Evolutionary conservation across 129 eudicot genomes (phyloP).

Genomic region (Helichrysum umbraculigerum): DNA sequence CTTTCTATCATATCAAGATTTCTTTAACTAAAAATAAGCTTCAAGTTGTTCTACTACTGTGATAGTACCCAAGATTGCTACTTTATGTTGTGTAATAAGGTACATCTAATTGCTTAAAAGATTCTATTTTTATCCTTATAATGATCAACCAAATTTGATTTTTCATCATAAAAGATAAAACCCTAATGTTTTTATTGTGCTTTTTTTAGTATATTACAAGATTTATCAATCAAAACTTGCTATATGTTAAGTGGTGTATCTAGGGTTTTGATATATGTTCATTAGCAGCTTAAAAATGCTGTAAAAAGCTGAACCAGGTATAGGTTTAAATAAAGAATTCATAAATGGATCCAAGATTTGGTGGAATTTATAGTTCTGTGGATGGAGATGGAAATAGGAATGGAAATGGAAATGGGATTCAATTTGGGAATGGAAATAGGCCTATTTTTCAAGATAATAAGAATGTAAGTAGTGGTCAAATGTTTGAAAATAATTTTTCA

Average conservation of each 20-base stretch:
- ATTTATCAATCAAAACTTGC: background rate
- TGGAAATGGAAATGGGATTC: constrained; percentile 40
- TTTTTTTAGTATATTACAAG: background rate
- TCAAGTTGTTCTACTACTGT: background rate
- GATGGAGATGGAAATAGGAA: constrained; percentile 29
- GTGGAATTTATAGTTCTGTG: constrained; percentile 33
- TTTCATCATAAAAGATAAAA: background rate
- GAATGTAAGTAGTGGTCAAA: constrained; percentile 23
- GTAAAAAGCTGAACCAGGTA: background rate
- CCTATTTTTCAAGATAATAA: constrained; percentile 27
- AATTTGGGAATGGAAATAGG: constrained; percentile 41
- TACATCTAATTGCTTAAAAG: background rate
- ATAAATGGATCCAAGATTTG: constrained; percentile 59
- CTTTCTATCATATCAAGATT: background rate
- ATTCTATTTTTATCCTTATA: background rate
- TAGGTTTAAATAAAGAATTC: background rate
- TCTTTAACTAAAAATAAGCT: background rate
- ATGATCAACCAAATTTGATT: background rate
- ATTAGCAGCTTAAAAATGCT: background rate
- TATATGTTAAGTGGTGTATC: background rate
- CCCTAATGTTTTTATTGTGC: constrained; percentile 11
- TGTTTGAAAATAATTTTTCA: constrained; percentile 35
- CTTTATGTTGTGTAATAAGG: background rate
- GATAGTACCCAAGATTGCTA: background rate
- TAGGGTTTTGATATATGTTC: constrained; percentile 19